Percentiles rank a stretch among this genome's conserved stretches.
Conservation (phyloP, 345 rosid species). For the Salix caprea region DNA sequence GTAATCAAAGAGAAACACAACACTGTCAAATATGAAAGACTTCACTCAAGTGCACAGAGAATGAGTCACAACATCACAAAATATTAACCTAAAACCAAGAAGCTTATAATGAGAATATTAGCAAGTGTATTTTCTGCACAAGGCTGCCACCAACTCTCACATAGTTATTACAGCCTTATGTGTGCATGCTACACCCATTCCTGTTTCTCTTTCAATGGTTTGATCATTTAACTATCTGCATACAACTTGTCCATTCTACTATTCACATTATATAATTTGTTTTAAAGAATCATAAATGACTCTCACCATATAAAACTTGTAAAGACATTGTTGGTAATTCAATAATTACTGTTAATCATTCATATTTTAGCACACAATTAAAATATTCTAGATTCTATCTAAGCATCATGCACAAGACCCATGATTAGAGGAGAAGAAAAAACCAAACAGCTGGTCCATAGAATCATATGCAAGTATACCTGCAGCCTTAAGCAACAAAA, state of each 20-base stretch:
- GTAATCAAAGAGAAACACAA: neutral
- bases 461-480: constrained; percentile 36
- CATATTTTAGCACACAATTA: neutral
- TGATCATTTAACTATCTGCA: neutral
- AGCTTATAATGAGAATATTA: neutral
- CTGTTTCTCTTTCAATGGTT: neutral
- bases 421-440: neutral
- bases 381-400: neutral
- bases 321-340: neutral
- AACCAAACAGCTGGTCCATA: constrained; percentile 5
- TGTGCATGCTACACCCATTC: neutral
- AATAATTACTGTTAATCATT: neutral
- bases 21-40: neutral
- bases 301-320: neutral
- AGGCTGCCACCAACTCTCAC: neutral
- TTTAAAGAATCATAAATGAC: neutral
- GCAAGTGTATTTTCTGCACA: neutral
- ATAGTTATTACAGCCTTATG: neutral
- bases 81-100: neutral
- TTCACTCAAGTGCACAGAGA: neutral
- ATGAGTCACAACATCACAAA: neutral
- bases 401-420: neutral
- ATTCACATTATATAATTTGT: neutral
- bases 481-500: constrained; percentile 88
- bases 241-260: neutral